Base-by-base conservation (phyloP, 306 rosid species). In the Dicorynia guianensis region DNA sequence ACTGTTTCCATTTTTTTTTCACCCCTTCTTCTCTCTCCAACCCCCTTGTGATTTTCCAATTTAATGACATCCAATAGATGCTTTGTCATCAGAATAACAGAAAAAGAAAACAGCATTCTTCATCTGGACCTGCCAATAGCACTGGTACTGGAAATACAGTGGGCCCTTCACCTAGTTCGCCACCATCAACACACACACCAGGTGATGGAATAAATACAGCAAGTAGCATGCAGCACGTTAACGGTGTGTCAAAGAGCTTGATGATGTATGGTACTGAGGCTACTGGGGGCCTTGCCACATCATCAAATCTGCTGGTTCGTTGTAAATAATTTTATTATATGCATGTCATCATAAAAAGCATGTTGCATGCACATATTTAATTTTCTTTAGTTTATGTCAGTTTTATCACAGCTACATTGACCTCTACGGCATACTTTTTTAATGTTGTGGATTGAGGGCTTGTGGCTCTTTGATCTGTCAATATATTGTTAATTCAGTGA, bases 141-240 rank as follows among this genome's bases (percentile, higher is more conserved):
- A 93, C 98, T 48, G 97, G 98, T 76, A 93, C 98, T 47, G 97
- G 93, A 86, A 91, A 89, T 79, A 87, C 98, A 44, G 82, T 83
- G 60, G 98, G 92, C 43, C 97, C 93, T 77, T 87, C 97, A 12
- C 88, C 97, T 61, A 89, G 79, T 80, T 93, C 98, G 62, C 97
- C 93, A 67, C 87, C 93, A 77, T 93, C 98, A 67, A 91, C 98
- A 19, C 98, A 93, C 74, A 86, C 97, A 67, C 96, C 96, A 49
- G 97, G 93, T 46, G 96, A 93, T 48, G 92, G 86, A 80, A 81
- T 86, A 74, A 78, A 83, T 76, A 84, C 92, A 55, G 87, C 93
- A 63, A 80, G 83, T 80, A 93, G 84, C 82, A 56, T 89, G 83
- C 96, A 86, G 79, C 82, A 93, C 80, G 88, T 82, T 56, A 88